Percentiles rank a stretch among this genome's conserved stretches.
phyloP scores from a whole-genome alignment of 1,139 yeast genomes.

The Magnusiomyces ingens region DNA sequence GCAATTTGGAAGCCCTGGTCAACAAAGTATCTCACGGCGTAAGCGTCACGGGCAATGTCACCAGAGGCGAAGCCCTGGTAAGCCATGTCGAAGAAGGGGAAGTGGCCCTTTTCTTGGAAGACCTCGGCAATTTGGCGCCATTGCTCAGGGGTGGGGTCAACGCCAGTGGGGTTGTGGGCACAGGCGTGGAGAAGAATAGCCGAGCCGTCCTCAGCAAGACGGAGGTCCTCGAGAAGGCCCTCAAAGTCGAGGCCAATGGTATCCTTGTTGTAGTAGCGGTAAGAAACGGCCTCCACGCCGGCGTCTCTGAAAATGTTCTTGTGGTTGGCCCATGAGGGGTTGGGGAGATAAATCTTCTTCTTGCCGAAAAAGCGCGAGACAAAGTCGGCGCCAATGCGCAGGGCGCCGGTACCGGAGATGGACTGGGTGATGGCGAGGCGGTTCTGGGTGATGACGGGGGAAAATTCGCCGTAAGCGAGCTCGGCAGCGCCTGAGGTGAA shows the following conservation, averaged over 20 bases:
- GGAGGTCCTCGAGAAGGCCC: constrained; percentile 63
- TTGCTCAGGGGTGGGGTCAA: constrained; percentile 82
- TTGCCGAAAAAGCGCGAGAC: constrained; percentile 46
- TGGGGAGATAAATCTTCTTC: constrained; percentile 47
- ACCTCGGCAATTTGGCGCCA: constrained; percentile 70
- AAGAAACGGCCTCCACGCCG: constrained; percentile 43
- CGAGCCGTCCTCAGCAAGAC: constrained; percentile 68
- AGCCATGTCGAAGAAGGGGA: constrained; percentile 90
- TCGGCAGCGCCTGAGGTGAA: constrained; percentile 75
- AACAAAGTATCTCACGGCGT: constrained; percentile 40
- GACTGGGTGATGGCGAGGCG: constrained; percentile 59
- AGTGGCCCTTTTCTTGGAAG: constrained; percentile 55
- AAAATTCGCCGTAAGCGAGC: constrained; percentile 41
- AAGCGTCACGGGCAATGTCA: constrained; percentile 45
- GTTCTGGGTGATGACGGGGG: constrained; percentile 36
- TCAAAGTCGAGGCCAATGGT: constrained; percentile 58
- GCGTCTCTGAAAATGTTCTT: constrained; percentile 42
- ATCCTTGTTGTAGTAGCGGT: constrained; percentile 62
- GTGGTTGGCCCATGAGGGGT: constrained; percentile 77
- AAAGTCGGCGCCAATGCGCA: constrained; percentile 60
- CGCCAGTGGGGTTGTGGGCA: constrained; percentile 98
- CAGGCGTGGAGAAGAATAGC: constrained; percentile 86
- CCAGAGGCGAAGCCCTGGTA: constrained; percentile 95
- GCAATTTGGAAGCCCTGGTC: constrained; percentile 46
- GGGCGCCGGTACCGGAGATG: constrained; percentile 69